Evolutionary conservation across 2,329 filamentous ascomycete genomes (phyloP).

Genomic region (Clarireedia sp.): DNA sequence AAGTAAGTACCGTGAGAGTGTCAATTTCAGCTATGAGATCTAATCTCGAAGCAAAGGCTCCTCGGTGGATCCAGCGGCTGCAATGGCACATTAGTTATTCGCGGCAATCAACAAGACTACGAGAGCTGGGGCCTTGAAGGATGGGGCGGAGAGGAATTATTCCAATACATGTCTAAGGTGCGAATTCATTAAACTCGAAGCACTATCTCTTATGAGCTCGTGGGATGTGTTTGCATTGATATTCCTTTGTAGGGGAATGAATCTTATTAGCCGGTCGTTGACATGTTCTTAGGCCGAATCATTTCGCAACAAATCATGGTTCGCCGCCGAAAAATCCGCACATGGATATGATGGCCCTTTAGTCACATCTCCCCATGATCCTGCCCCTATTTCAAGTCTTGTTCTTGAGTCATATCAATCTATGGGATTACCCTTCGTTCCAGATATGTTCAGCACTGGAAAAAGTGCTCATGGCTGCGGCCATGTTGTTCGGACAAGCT

Average conservation of each 20-base stretch:
- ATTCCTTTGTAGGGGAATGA: background rate
- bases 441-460: background rate
- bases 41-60: background rate
- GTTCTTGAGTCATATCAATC: background rate
- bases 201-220: background rate
- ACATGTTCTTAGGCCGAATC: background rate
- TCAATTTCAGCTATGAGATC: background rate
- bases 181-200: background rate
- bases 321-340: background rate
- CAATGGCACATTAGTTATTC: background rate
- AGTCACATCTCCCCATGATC: background rate
- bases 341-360: background rate
- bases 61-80: background rate
- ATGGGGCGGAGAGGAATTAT: background rate
- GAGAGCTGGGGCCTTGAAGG: background rate
- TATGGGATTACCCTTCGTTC: background rate
- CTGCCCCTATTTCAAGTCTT: background rate
- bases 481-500: background rate
- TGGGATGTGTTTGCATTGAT: background rate
- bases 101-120: background rate
- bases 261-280: background rate
- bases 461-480: constrained; percentile 2
- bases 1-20: background rate
- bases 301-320: background rate
- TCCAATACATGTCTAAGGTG: background rate